Base-by-base conservation (phyloP, 2,329 filamentous ascomycete genomes). In the Cercospora sp. region DNA sequence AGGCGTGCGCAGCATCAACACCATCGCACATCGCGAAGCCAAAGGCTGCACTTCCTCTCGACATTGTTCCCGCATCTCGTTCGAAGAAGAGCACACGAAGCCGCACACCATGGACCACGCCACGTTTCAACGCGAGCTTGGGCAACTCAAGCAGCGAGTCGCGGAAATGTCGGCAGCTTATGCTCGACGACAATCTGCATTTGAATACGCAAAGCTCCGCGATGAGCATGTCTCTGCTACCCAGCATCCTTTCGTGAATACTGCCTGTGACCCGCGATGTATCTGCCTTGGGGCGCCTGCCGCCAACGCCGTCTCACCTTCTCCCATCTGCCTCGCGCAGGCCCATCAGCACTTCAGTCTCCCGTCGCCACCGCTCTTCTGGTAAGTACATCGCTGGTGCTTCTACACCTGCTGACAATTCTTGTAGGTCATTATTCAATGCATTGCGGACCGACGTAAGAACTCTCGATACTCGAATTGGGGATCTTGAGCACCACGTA, bases 121-220 rank as follows among this genome's bases (percentile, higher is more conserved):
- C n/a, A 70, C 69, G 12, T 75, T 75, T 64, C 69, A 72, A 28
- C 66, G 58, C 20, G 70, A 75, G 68, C 69, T 76, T n/a, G 59
- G 68, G 16, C 53, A 67, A 53, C 70, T 75, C 33, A 75, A 75
- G 36, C 53, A 67, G n/a, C 72, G 69, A 12, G 67, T 76, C 53
- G 59, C 64, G 23, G 57, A 72, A 20, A 72, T 76, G 72, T 63
- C 70, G 8, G 66, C 69, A 8, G 55, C 66, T 23, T 70, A 64
- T 63, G 28, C 33, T 36, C 66, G 57, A 48, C 62, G n/a, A 51
- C 59, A n/a, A 26, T 51, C 30, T 31, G 39, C 58, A 60, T 23
- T 23, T 39, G 42, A 60, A 36, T 59, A 42, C 48, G 60, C 70
- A 39, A 30, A 63, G 12, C 68, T 73, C 59, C 63, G 60, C 39